A percentile compares a stretch with the other conserved stretches of the same genome.
phyloP scores from a whole-genome alignment of 176 grass and related monocot genomes.

The Avena insularis region DNA sequence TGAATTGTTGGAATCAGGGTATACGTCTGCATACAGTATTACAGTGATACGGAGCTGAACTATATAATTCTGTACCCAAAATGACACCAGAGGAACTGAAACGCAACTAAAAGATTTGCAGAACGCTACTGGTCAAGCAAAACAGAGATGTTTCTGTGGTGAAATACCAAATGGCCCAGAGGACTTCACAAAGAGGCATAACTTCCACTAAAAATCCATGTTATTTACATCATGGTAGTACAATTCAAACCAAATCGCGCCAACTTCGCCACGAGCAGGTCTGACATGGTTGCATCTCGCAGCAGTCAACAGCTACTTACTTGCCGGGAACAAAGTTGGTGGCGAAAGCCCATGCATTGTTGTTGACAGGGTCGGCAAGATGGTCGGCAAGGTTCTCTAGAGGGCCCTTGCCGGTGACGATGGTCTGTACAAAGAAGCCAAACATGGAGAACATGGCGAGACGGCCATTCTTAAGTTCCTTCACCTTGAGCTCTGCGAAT shows the following conservation, averaged over 20 bases:
- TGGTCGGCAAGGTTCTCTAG: constrained; percentile 91
- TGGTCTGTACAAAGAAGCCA: too few species aligned
- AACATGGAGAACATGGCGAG: too few species aligned
- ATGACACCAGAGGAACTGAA: not conserved
- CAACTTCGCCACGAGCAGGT: not conserved
- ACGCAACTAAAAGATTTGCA: too few species aligned
- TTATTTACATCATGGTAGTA: constrained; percentile 8
- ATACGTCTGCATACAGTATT: not conserved
- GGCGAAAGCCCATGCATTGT: constrained; percentile 93
- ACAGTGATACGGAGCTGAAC: not conserved
- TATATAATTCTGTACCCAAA: not conserved
- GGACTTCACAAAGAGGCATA: not conserved
- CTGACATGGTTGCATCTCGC: not conserved
- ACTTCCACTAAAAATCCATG: not conserved
- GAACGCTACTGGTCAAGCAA: not conserved
- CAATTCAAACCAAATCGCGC: not conserved
- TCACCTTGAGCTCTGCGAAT: too few species aligned
- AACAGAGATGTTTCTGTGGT: not conserved
- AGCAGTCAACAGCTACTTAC: not conserved
- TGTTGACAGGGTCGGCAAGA: constrained; percentile 87
- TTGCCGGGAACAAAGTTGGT: constrained; percentile 94
- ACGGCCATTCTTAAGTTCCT: too few species aligned
- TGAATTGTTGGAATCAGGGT: not conserved
- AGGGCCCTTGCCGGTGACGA: not conserved
- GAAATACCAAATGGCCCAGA: not conserved